Conservation (phyloP, 495 filamentous ascomycete genomes). For the Tirmania nivea region DNA sequence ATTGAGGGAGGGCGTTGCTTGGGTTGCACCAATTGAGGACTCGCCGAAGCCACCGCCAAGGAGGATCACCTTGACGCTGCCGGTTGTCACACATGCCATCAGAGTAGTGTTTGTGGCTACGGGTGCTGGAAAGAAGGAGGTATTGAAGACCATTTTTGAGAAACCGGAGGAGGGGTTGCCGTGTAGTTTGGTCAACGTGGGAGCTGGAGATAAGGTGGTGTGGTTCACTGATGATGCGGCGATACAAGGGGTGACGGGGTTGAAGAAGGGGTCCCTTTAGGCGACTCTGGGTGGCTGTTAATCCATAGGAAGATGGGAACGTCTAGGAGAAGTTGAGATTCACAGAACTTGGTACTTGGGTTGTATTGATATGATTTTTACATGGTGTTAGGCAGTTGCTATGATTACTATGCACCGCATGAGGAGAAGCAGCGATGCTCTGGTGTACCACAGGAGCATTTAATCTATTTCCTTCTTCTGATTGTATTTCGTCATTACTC, state of each 20-base stretch:
- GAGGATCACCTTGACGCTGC: conserved; percentile 77
- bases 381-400: too few species aligned
- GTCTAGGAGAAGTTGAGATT: too few species aligned
- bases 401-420: too few species aligned
- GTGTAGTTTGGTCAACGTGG: conserved; percentile 67
- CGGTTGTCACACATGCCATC: conserved; percentile 63
- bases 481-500: too few species aligned
- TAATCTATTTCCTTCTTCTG: too few species aligned
- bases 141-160: conserved; percentile 80
- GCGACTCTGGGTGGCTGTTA: too few species aligned
- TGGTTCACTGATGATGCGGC: conserved; percentile 86
- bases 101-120: conserved; percentile 82
- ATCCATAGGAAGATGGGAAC: too few species aligned
- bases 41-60: conserved; percentile 83
- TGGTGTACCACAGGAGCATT: too few species aligned
- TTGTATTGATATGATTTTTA: too few species aligned
- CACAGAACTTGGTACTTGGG: too few species aligned
- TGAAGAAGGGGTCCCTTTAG: conserved; percentile 32
- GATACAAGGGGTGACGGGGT: conserved; percentile 62
- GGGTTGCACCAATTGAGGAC: conserved; percentile 77
- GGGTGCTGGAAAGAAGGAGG: conserved; percentile 69
- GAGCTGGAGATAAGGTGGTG: conserved; percentile 60
- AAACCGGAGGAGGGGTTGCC: conserved; percentile 42
- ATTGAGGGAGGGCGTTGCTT: conserved; percentile 69
- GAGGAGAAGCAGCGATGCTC: too few species aligned